Base-by-base conservation (phyloP, 148 eudicot genomes). In the Diospyros kaki region DNA sequence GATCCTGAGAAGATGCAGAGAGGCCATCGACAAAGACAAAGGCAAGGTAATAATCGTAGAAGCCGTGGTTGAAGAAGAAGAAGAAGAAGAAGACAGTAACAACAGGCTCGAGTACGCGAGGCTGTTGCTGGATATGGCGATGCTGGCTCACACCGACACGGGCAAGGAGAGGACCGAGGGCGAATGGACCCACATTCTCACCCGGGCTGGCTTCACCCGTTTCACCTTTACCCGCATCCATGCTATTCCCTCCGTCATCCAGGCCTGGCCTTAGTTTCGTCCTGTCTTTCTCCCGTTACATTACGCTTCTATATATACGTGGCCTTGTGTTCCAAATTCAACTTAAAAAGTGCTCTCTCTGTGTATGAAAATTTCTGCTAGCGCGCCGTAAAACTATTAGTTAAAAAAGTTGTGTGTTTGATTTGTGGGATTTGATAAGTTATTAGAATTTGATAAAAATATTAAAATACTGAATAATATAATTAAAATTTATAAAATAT, bases 61-160 rank as follows among this genome's bases (percentile, higher is more conserved):
- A 66, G 89, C 87, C 0, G 88, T 93, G n/a, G 12, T 93, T 1
- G 87, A 83, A 51, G 28, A 28, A 28, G 28, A 28, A 28, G 28
- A n/a, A n/a, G n/a, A 28, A 28, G 79, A 74, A 52, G 89, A 82
- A 41, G 72, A 80, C 4, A 72, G 76, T 18, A 80, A 79, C 1
- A 48, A 83, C 39, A 60, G 82, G 76, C 78, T 78, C 1, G 81
- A 82, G 60, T 80, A 81, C 69, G 89, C 81, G 68, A 84, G 83
- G 42, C 58, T 92, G 79, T 78, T 86, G 85, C 70, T 92, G 58
- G 97, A 92, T 58, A 87, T 92, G 91, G 89, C 80, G 58, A 92
- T 90, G 94, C 72, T 90, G 97, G 94, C 91, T 55, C 94, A 92
- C 69, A 92, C 97, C 4, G 77, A 74, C 3, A 85, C 77, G 9